These are phyloP conservation scores for Colletotrichum cereale DNA, from an alignment of 2,329 filamentous ascomycete genomes.

Conservation along the genomic window DNA sequence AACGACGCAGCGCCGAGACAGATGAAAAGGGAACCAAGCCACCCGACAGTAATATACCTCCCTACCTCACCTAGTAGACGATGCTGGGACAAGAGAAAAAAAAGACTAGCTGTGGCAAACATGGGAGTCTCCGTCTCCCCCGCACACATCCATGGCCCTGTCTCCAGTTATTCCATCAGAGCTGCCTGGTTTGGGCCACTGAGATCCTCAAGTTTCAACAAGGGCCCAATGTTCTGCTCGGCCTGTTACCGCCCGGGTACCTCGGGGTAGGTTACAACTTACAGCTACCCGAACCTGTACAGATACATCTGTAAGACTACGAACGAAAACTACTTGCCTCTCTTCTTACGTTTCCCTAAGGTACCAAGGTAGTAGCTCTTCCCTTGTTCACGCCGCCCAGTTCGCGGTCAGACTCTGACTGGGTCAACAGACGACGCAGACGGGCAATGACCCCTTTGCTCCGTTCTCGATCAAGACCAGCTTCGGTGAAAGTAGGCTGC, in stretches of 20 bases:
- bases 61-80: too few species aligned
- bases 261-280: not conserved
- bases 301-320: not conserved
- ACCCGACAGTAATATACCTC: not conserved
- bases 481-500: conserved; percentile 2
- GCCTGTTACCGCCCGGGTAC: not conserved
- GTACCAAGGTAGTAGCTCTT: not conserved
- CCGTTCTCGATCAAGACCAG: conserved; percentile 1
- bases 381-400: not conserved
- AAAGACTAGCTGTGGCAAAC: not conserved
- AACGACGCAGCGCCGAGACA: not conserved
- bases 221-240: not conserved
- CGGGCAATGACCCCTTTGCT: not conserved
- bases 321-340: not conserved
- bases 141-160: not conserved
- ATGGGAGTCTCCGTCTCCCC: not conserved
- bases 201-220: conserved; percentile 1
- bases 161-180: not conserved
- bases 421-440: not conserved
- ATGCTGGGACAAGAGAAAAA: too few species aligned
- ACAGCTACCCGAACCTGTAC: not conserved
- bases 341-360: not conserved
- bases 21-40: conserved; percentile 14
- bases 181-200: not conserved
- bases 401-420: not conserved